Evolutionary conservation across 331 rosid species (phyloP).

Genomic region (Malus hybrid): DNA sequence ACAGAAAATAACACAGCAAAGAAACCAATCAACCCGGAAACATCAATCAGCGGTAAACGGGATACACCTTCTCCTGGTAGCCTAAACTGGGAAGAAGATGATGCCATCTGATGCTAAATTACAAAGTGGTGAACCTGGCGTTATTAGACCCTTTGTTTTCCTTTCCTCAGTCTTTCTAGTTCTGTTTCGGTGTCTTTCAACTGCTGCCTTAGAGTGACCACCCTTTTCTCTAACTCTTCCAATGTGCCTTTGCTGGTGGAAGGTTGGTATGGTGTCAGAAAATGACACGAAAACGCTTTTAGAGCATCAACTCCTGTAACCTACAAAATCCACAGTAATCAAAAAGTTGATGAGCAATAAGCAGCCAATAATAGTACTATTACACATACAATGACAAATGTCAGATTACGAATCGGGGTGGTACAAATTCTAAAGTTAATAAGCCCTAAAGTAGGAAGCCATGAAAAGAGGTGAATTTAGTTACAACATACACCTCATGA

Average conservation of each 20-base stretch:
- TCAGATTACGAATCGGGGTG: not conserved
- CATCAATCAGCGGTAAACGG: not conserved
- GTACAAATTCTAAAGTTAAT: not conserved
- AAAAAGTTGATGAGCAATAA: not conserved
- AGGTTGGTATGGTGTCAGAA: constrained; percentile 52
- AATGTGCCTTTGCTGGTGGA: constrained; percentile 24
- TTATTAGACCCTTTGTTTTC: constrained; percentile 36
- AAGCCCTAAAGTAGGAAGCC: not conserved
- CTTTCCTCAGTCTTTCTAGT: constrained; percentile 49
- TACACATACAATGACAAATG: not conserved
- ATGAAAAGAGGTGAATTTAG: not conserved
- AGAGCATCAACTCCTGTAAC: constrained; percentile 91
- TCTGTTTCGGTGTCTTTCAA: constrained; percentile 64
- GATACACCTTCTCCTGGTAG: not conserved
- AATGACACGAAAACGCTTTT: constrained; percentile 58
- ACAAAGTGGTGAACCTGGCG: constrained; percentile 1
- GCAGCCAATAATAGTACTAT: not conserved
- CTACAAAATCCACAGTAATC: constrained; percentile 26
- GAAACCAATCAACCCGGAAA: not conserved
- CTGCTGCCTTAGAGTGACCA: constrained; percentile 43
- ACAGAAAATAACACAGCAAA: not conserved
- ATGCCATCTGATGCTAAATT: not conserved
- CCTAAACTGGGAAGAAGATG: not conserved
- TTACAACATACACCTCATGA: not conserved
- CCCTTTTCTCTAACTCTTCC: constrained; percentile 56